phyloP scores from a whole-genome alignment of 75 land plant genomes.

The Sequoiadendron giganteum region DNA sequence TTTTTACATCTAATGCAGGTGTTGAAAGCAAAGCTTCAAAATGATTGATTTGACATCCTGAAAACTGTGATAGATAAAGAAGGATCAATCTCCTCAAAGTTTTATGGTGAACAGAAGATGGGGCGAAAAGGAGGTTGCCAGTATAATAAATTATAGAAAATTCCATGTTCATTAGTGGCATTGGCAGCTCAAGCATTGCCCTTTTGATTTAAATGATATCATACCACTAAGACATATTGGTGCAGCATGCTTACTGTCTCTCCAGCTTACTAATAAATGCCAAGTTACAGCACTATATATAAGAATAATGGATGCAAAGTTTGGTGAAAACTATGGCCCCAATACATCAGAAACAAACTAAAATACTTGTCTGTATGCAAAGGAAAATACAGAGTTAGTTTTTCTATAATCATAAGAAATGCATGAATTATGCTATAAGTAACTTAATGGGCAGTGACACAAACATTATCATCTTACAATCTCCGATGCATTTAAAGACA shows the following conservation, averaged over 20 bases:
- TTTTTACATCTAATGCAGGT: not conserved
- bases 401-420: not conserved
- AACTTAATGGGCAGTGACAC: not conserved
- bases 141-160: not conserved
- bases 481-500: not conserved
- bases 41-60: not conserved
- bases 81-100: not conserved
- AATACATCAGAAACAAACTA: not conserved
- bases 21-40: not conserved
- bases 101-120: not conserved
- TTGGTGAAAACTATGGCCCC: not conserved
- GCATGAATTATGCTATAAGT: not conserved
- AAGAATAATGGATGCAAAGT: not conserved
- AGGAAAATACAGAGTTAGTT: not conserved
- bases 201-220: not conserved
- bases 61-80: not conserved
- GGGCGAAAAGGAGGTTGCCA: not conserved
- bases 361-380: not conserved
- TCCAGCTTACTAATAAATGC: not conserved
- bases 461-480: not conserved
- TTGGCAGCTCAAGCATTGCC: not conserved
- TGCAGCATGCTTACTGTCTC: not conserved
- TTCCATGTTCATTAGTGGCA: not conserved
- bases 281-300: not conserved
- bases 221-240: not conserved